Conservation (phyloP, 441 rosid genomes). For the Mallotus japonicus region DNA sequence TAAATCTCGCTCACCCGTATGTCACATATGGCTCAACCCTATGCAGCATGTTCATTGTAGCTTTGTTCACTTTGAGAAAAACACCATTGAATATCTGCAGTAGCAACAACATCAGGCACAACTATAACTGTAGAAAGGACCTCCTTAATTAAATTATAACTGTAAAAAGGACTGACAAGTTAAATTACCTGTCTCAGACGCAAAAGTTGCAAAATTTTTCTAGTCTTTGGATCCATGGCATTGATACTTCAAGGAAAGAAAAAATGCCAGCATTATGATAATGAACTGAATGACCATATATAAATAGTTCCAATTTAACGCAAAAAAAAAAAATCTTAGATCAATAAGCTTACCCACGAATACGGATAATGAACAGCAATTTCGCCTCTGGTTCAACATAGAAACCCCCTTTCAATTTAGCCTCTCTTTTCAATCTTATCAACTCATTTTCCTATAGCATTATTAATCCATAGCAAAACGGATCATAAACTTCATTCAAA, state of each 20-base stretch:
- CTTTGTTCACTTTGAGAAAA: constrained; percentile 34
- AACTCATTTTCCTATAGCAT: constrained; percentile 45
- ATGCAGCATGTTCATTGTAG: constrained; percentile 54
- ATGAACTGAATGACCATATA: background rate
- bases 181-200: constrained; percentile 64
- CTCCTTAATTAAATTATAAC: no score
- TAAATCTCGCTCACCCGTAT: constrained; percentile 44
- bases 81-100: constrained; percentile 17
- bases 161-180: background rate
- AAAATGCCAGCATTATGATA: background rate
- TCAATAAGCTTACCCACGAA: constrained; percentile 58
- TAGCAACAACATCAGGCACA: background rate
- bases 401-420: constrained; percentile 78
- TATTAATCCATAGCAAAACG: background rate
- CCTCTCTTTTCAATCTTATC: constrained; percentile 69
- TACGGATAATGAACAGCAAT: constrained; percentile 68
- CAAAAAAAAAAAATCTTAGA: no score
- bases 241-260: constrained; percentile 47
- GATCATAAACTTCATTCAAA: background rate
- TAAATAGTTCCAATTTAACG: no score
- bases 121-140: background rate
- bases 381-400: constrained; percentile 88
- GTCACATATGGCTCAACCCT: constrained; percentile 84
- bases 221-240: constrained; percentile 72
- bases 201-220: constrained; percentile 62